Base-by-base conservation (phyloP, 2,329 filamentous ascomycete genomes). In the Cryphonectria radicalis region DNA sequence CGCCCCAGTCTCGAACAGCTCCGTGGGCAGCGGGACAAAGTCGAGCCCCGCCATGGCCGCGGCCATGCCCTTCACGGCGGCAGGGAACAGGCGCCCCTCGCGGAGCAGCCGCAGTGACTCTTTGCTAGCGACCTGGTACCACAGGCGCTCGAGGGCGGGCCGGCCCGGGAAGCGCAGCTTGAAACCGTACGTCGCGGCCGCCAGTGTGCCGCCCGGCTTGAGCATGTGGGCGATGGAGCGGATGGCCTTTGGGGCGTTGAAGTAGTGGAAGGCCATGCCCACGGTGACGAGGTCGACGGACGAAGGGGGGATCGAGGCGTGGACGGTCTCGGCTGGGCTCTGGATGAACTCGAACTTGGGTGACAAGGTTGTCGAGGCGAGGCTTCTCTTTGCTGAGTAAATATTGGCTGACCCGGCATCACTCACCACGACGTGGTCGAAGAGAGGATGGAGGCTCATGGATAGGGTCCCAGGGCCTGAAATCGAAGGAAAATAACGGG, bases 241-340 rank as follows among this genome's bases (percentile, higher is more conserved):
- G n/a, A 74, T 67, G 1, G 73, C 73, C 1, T 46, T 62, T 8
- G 60, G 66, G 14, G 67, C 63, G n/a, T 75, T 69, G 66, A 76
- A 74, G 67, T 74, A 75, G 67, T 76, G 74, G 35, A 76, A 74
- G 2, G 72, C 73, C 74, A 76, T 75, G 68, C 70, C 73, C 25
- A 75, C 67, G 32, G 65, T 68, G 14, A 72, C 42, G n/a, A 75
- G 72, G 66, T 76, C 73, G 57, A 74, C 64, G 5, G 74, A 75
- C 1, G 46, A 66, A 0, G 69, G 43, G 3, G 71, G 62, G 19
- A 75, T 37, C 63, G 71, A 73, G 7, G 53, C 62, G 14, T 68
- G 63, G 6, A 69, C 40, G 35, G 64, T 50, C 68, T 76, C 73
- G 11, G 74, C 73, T 13, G 74, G 74, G 37, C 70, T 63, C 1